A percentile compares a stretch with the other conserved stretches of the same genome.
Conservation (phyloP, 192 early-diverging fungal species). For the Coemansia sp. region DNA sequence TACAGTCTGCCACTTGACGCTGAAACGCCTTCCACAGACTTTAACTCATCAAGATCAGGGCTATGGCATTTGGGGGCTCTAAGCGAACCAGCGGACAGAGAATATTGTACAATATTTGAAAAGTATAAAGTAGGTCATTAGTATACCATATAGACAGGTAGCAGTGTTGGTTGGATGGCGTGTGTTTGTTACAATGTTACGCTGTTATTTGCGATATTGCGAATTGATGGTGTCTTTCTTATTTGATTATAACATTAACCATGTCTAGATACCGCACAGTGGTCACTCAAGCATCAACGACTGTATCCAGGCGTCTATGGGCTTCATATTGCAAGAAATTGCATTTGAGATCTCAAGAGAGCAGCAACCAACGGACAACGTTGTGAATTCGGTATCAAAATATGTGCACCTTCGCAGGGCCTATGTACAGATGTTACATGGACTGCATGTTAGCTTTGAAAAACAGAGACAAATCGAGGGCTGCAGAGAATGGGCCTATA, state of each 20-base stretch:
- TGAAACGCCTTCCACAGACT: neutral
- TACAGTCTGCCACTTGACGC: neutral
- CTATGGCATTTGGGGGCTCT: slow-evolving; percentile 30
- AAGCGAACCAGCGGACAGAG: slow-evolving; percentile 7
- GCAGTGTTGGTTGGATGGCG: too few relatives aligned
- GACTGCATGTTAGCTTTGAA: slow-evolving; percentile 17
- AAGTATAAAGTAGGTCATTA: slow-evolving; percentile 26
- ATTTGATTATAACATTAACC: neutral
- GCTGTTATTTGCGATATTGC: too few relatives aligned
- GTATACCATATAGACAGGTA: neutral
- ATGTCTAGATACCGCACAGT: slow-evolving; percentile 18
- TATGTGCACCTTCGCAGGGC: slow-evolving; percentile 9
- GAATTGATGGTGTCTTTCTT: too few relatives aligned
- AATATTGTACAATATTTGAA: slow-evolving; percentile 38
- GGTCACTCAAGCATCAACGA: slow-evolving; percentile 10
- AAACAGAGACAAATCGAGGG: slow-evolving; percentile 2
- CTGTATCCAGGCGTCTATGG: slow-evolving; percentile 17
- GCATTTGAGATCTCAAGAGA: neutral
- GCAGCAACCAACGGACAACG: too few relatives aligned
- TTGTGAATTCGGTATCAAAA: neutral
- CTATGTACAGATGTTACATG: slow-evolving; percentile 25
- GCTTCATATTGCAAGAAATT: slow-evolving; percentile 14
- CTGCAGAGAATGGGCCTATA: neutral
- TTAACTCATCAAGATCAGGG: neutral
- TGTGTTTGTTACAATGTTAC: too few relatives aligned